phyloP scores from a whole-genome alignment of 1,284 basidiomycete species.

The Schizophyllum amplum region DNA sequence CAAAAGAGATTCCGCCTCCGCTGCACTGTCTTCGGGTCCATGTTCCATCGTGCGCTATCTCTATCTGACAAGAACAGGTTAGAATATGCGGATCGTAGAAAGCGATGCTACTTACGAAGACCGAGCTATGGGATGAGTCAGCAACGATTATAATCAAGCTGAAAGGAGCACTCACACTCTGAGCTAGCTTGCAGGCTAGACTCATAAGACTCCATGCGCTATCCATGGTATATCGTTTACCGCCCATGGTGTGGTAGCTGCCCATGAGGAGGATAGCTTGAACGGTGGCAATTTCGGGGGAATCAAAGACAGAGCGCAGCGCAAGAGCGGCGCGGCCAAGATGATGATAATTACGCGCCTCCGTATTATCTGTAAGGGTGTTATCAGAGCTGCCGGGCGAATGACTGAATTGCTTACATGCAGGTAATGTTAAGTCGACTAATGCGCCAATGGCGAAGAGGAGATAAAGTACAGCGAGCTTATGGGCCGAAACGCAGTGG shows the following conservation, averaged over 20 bases:
- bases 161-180: constrained; percentile 36
- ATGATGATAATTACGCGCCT: constrained; percentile 54
- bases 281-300: constrained; percentile 52
- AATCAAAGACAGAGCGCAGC: constrained; percentile 52
- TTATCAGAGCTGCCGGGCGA: neutral
- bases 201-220: constrained; percentile 41
- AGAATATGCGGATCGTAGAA: neutral
- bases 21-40: constrained; percentile 39
- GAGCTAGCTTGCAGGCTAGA: constrained; percentile 42
- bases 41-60: constrained; percentile 49
- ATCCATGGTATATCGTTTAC: constrained; percentile 43
- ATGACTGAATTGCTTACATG: constrained; percentile 27
- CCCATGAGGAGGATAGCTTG: constrained; percentile 51
- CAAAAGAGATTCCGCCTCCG: constrained; percentile 35
- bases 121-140: constrained; percentile 33
- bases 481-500: constrained; percentile 38
- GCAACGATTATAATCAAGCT: constrained; percentile 7
- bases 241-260: constrained; percentile 45
- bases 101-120: constrained; percentile 33
- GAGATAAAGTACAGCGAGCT: constrained; percentile 47
- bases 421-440: constrained; percentile 53
- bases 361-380: constrained; percentile 32
- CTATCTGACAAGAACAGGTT: constrained; percentile 32
- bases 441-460: constrained; percentile 54
- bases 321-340: constrained; percentile 49